Base-by-base conservation (phyloP, 805 yeast genomes). In the Candida maesae region DNA sequence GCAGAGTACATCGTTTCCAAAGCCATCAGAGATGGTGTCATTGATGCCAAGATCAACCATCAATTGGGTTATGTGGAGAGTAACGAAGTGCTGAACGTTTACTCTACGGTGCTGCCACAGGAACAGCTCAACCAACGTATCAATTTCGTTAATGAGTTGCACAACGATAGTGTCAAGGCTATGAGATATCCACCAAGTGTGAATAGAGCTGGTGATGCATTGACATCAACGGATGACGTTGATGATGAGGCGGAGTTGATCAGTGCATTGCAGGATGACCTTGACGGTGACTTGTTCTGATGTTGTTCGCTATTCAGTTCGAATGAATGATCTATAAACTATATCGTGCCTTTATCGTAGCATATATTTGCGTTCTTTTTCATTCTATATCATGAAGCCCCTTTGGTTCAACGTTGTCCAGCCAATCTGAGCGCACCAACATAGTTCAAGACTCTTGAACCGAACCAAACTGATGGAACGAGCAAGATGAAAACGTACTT, bases 1-100 rank as follows among this genome's bases (percentile, higher is more conserved):
- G 95, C 96, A 1, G 99, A 93, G 68, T 93, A 91, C 63, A 89
- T 93, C 63, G 96, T 93, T 17, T 87, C 96, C 28, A 91, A 93
- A 69, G 93, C 97, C 19, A 91, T 93, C 44, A 81, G 96, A 57
- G 99, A 93, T 61, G 96, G 96, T 45, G 98, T 93, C 38, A 87
- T 93, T 60, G 98, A 93, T 58, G 98, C 99, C 4, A 77, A 79
- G 41, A 84, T 93, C 52, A 86, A 93, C 61, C 96, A 90, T 65
- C 87, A 86, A 59, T 73, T 78, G 48, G 97, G 97, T 2, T 90
- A 70, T 61, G 90, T 93, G 84, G 90, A 89, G 66, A 83, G 95
- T 28, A 82, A 79, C 52, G 99, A 93, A 63, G 67, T 87, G 44
- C 67, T 79, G 56, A 96, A 93, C 62, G 76, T 90, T 36, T 93